These are phyloP conservation scores for Plasmodium ovale DNA, from an alignment of 169 alveolate genomes.

Conservation along the genomic window DNA sequence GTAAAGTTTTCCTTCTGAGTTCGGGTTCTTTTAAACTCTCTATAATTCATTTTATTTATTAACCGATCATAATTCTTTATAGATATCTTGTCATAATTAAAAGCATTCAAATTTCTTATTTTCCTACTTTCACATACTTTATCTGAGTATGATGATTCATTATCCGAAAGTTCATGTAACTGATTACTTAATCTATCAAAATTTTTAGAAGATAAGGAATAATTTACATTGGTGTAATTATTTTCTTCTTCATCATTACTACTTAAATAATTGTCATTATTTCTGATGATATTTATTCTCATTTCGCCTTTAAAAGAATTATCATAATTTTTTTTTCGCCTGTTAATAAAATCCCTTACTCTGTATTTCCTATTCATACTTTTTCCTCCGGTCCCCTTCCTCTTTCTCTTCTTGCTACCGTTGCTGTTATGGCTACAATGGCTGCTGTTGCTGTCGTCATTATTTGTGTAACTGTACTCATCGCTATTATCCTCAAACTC, in stretches of 20 bases:
- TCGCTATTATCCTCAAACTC: slow-evolving; percentile 40
- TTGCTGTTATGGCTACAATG: not conserved
- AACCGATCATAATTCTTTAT: slow-evolving; percentile 45
- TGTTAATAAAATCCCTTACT: slow-evolving; percentile 6
- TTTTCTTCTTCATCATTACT: slow-evolving; percentile 70
- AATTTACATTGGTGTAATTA: slow-evolving; percentile 16
- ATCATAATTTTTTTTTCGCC: not conserved
- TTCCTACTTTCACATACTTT: slow-evolving; percentile 13
- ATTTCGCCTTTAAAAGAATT: slow-evolving; percentile 33
- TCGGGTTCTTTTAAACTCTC: slow-evolving; percentile 55
- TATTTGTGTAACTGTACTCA: slow-evolving; percentile 23
- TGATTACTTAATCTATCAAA: slow-evolving; percentile 31
- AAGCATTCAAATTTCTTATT: slow-evolving; percentile 53
- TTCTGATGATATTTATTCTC: slow-evolving; percentile 50
- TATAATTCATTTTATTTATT: slow-evolving; percentile 71
- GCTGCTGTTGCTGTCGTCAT: not conserved
- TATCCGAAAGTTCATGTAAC: slow-evolving; percentile 50
- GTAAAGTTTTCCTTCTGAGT: slow-evolving; percentile 36
- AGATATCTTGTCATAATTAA: slow-evolving; percentile 69
- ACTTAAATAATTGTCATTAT: slow-evolving; percentile 48
- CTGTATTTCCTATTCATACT: not conserved
- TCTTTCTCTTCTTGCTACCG: not conserved
- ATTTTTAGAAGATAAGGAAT: slow-evolving; percentile 34
- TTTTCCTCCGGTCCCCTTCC: not conserved
- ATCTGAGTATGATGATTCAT: slow-evolving; percentile 42